Conservation (phyloP, 441 rosid species). For the Croton laevigatus region DNA sequence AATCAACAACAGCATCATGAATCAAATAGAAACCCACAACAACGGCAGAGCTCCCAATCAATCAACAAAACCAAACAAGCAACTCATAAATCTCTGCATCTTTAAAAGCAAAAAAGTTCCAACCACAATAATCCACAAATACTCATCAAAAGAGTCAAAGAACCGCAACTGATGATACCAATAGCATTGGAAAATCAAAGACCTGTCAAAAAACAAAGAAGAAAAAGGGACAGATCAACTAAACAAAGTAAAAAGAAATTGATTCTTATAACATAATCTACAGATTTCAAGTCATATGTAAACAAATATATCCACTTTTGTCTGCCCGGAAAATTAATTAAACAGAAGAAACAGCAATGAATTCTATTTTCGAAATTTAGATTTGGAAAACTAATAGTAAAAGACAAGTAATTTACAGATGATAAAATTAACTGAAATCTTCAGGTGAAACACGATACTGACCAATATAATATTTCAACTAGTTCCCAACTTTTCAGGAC, state of each 20-base stretch:
- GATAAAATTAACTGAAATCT: background rate
- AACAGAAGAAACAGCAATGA: background rate
- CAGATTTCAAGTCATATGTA: background rate
- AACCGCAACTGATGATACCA: constrained; percentile 22
- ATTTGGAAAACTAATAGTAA: background rate
- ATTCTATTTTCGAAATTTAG: background rate
- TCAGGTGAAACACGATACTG: background rate
- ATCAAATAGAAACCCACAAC: constrained; percentile 10
- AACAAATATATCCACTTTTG: background rate
- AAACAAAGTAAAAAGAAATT: constrained; percentile 14
- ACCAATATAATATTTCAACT: background rate
- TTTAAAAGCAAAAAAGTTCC: constrained; percentile 36
- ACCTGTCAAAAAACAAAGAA: constrained; percentile 38
- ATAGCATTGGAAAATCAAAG: constrained; percentile 31
- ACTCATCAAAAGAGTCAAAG: constrained; percentile 32
- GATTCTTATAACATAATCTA: background rate
- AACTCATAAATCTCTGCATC: constrained; percentile 62
- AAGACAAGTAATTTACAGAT: background rate
- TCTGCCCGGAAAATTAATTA: background rate
- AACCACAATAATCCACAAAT: constrained; percentile 31
- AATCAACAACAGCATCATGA: constrained; percentile 13
- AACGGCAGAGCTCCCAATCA: constrained; percentile 39
- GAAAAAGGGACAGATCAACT: constrained; percentile 1
- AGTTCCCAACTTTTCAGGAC: constrained; percentile 1
- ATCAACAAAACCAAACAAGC: constrained; percentile 78